Percentiles rank a stretch among this genome's conserved stretches.
phyloP scores from a whole-genome alignment of 2,329 filamentous ascomycete species.

The Phyllosticta citrichinensis region DNA sequence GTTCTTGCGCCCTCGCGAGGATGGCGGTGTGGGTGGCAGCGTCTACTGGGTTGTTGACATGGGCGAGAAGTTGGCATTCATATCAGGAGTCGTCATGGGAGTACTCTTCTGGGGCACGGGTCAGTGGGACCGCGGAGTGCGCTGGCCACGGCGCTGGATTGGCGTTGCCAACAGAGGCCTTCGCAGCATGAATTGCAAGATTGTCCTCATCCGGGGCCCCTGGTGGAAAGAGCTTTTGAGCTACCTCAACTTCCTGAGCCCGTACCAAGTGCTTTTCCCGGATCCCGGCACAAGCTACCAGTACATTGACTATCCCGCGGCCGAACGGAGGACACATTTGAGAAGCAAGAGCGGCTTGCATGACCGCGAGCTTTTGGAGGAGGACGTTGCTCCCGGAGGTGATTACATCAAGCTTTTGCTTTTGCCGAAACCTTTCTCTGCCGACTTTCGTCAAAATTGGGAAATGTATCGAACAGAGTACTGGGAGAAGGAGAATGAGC shows the following conservation, averaged over 20 bases:
- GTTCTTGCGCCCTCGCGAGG: constrained; percentile 91
- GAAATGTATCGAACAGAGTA: constrained; percentile 89
- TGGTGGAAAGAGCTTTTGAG: constrained; percentile 72
- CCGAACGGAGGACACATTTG: constrained; percentile 34
- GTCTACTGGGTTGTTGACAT: constrained; percentile 96
- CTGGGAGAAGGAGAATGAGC: constrained; percentile 94
- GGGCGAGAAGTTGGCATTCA: constrained; percentile 80
- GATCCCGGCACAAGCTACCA: constrained; percentile 62
- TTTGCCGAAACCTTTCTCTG: constrained; percentile 87
- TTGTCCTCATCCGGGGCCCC: constrained; percentile 74
- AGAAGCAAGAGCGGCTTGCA: constrained; percentile 5
- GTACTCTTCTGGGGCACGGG: constrained; percentile 88
- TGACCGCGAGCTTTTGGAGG: constrained; percentile 59
- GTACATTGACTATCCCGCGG: constrained; percentile 57
- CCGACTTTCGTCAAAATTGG: constrained; percentile 94
- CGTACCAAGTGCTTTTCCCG: constrained; percentile 61
- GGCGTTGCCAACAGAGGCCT: constrained; percentile 81
- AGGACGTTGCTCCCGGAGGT: constrained; percentile 81
- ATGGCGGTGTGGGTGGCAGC: constrained; percentile 85
- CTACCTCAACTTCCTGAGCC: constrained; percentile 66
- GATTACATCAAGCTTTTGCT: constrained; percentile 87
- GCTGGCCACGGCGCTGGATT: constrained; percentile 90
- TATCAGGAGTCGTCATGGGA: constrained; percentile 79
- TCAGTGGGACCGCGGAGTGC: constrained; percentile 89
- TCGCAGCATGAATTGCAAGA: constrained; percentile 88